phyloP scores from a whole-genome alignment of 148 eudicot genomes.

The Selenicereus undatus region DNA sequence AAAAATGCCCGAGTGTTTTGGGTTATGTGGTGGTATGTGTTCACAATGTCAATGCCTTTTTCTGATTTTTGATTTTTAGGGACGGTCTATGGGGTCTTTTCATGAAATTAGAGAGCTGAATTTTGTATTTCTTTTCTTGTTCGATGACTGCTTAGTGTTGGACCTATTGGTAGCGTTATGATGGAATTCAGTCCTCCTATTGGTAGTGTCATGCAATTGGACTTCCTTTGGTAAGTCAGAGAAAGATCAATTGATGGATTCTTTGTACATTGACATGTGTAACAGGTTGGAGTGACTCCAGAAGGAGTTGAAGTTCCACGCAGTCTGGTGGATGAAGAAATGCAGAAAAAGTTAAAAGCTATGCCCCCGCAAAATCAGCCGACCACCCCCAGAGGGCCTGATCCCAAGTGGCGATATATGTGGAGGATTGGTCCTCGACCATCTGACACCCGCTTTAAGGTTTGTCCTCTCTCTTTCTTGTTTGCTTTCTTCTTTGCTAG shows the following conservation, averaged over 20 bases:
- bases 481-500: background rate
- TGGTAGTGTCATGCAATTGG: too few species aligned
- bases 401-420: constrained; percentile 98
- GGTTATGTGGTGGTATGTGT: background rate
- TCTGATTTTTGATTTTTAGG: background rate
- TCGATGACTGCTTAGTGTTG: too few species aligned
- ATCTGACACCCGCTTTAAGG: constrained; percentile 66
- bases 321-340: constrained; percentile 82
- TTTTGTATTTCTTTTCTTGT: background rate
- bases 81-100: background rate
- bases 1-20: background rate
- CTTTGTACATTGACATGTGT: background rate
- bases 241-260: background rate
- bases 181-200: too few species aligned
- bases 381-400: constrained; percentile 76
- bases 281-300: constrained; percentile 97
- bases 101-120: background rate
- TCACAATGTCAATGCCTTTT: background rate
- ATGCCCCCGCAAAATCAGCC: constrained; percentile 69
- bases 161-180: background rate
- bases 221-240: background rate
- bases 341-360: constrained; percentile 58
- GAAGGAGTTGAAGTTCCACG: constrained; percentile 99
- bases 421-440: constrained; percentile 98
- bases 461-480: constrained; percentile 11